Conservation (phyloP, 2,329 filamentous ascomycete species). For the Sporothrix variecibatus region DNA sequence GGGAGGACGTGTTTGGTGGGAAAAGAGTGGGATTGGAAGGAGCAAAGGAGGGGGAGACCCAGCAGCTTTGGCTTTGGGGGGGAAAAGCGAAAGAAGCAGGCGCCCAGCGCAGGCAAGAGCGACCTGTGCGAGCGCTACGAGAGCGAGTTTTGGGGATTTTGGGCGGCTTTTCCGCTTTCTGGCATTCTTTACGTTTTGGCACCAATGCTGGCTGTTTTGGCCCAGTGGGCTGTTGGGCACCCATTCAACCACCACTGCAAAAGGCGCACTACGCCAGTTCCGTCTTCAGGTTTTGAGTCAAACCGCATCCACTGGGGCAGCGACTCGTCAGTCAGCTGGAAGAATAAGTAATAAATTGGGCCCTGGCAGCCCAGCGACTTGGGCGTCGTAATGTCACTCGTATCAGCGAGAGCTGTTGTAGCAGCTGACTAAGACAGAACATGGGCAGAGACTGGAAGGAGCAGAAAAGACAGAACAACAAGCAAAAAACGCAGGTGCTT, state of each 20-base stretch:
- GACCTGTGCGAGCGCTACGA: conserved; percentile 8
- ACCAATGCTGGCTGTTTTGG: background rate
- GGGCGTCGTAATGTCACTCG: background rate
- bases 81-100: background rate
- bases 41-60: conserved; percentile 20
- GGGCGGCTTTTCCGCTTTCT: background rate
- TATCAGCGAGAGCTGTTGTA: background rate
- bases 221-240: conserved; percentile 16
- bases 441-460: background rate
- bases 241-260: conserved; percentile 11
- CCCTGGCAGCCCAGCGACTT: background rate
- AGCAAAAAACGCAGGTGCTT: background rate
- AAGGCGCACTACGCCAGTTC: conserved; percentile 24
- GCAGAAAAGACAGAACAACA: background rate
- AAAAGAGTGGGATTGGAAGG: conserved; percentile 16
- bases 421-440: conserved; percentile 3
- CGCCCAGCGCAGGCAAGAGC: conserved; percentile 4
- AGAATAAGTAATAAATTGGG: background rate
- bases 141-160: background rate
- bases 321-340: conserved; percentile 16
- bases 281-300: conserved; percentile 18
- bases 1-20: conserved; percentile 11
- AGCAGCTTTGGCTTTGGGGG: background rate
- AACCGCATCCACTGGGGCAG: conserved; percentile 1
- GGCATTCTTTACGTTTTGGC: background rate